phyloP scores from a whole-genome alignment of 2,329 filamentous ascomycete genomes.

The Aspergillus alliaceus region DNA sequence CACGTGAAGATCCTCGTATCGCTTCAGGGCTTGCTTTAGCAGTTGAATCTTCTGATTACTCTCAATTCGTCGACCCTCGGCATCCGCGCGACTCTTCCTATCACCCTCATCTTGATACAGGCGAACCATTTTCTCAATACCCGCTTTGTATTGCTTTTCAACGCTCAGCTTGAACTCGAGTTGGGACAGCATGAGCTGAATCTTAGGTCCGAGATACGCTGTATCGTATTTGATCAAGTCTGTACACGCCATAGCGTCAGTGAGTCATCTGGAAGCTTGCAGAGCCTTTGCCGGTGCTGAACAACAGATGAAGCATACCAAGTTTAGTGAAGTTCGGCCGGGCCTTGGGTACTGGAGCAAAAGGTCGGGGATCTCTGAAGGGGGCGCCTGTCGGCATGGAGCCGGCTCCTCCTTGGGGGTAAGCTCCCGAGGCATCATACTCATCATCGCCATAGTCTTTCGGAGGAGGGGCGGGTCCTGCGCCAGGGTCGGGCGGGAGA shows the following conservation, averaged over 20 bases:
- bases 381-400: slow-evolving; percentile 80
- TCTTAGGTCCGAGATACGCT: slow-evolving; percentile 89
- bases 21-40: slow-evolving; percentile 89
- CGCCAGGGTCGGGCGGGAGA: slow-evolving; percentile 44
- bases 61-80: slow-evolving; percentile 83
- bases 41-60: slow-evolving; percentile 98
- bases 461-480: slow-evolving; percentile 65
- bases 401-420: slow-evolving; percentile 63
- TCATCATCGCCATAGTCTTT: slow-evolving; percentile 68
- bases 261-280: neutral
- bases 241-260: slow-evolving; percentile 38
- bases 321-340: slow-evolving; percentile 94
- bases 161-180: slow-evolving; percentile 98
- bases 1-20: slow-evolving; percentile 96
- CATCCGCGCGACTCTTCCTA: slow-evolving; percentile 90
- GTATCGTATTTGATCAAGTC: slow-evolving; percentile 99
- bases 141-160: slow-evolving; percentile 97
- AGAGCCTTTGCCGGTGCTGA: neutral
- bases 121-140: slow-evolving; percentile 98
- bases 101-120: slow-evolving; percentile 97
- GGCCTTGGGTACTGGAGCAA: slow-evolving; percentile 67
- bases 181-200: slow-evolving; percentile 98
- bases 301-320: slow-evolving; percentile 59
- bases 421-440: slow-evolving; percentile 59
- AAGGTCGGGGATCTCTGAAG: slow-evolving; percentile 71